A percentile compares a stretch with the other conserved stretches of the same genome.
Conservation (phyloP, 2,329 filamentous ascomycete genomes). For the Drechslera avenae region DNA sequence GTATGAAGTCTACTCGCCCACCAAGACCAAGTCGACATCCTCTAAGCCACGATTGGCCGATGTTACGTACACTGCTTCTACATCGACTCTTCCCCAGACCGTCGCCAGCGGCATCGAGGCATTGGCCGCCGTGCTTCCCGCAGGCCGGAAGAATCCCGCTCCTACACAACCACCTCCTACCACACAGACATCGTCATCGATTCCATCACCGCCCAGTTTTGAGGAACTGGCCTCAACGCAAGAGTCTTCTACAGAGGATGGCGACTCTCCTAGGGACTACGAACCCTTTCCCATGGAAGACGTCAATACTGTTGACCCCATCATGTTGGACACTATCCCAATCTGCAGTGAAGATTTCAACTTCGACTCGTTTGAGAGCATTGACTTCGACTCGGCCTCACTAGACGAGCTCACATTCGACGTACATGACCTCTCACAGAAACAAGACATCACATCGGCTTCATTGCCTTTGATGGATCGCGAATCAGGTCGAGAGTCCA, state of each 20-base stretch:
- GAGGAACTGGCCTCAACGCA: conserved; percentile 24
- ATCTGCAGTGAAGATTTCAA: conserved; percentile 31
- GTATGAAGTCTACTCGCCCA: conserved; percentile 53
- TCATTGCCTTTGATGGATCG: conserved; percentile 19
- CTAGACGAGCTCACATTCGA: conserved; percentile 29
- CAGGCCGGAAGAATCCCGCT: conserved; percentile 31
- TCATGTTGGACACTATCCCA: conserved; percentile 34
- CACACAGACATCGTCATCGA: conserved; percentile 24
- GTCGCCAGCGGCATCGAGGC: conserved; percentile 44
- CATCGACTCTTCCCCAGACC: conserved; percentile 32
- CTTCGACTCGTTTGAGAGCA: conserved; percentile 34
- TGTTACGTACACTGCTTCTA: conserved; percentile 3
- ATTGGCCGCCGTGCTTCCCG: conserved; percentile 45
- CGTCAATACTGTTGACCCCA: conserved; percentile 28
- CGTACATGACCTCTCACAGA: conserved; percentile 23
- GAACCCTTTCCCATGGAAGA: conserved; percentile 36
- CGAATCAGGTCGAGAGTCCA: conserved; percentile 28
- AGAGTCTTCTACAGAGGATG: conserved; percentile 35
- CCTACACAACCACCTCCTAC: conserved; percentile 14
- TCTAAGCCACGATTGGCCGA: conserved; percentile 18
- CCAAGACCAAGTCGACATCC: conserved; percentile 29
- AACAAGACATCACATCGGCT: conserved; percentile 23
- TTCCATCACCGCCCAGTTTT: conserved; percentile 25
- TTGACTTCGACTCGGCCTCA: conserved; percentile 34
- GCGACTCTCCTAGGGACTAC: conserved; percentile 29